Conservation (phyloP, 169 alveolate genomes). For the Cryptosporidium xiaoi region DNA sequence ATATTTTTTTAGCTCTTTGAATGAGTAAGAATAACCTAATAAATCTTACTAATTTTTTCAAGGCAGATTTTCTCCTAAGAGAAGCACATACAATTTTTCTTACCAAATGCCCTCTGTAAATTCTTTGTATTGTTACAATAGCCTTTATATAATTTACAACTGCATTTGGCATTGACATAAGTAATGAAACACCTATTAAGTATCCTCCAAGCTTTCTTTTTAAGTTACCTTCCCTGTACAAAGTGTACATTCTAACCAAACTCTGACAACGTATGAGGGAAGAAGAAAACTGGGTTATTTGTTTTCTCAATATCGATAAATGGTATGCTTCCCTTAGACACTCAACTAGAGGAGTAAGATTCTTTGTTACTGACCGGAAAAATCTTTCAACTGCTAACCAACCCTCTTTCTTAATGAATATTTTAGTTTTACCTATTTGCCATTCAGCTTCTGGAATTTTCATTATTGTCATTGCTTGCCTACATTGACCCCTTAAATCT, state of each 20-base stretch:
- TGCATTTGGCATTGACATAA: conserved; percentile 51
- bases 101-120: conserved; percentile 75
- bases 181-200: conserved; percentile 21
- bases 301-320: conserved; percentile 67
- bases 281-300: conserved; percentile 7
- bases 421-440: conserved; percentile 77
- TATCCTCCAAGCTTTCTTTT: conserved; percentile 4
- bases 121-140: conserved; percentile 69
- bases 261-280: conserved; percentile 66
- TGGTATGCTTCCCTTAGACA: conserved; percentile 75
- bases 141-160: conserved; percentile 15
- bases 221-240: conserved; percentile 9
- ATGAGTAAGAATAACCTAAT: neutral
- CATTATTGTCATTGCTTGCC: conserved; percentile 76
- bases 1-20: conserved; percentile 19
- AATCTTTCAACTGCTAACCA: conserved; percentile 78
- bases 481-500: conserved; percentile 56
- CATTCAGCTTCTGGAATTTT: conserved; percentile 76
- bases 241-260: conserved; percentile 32
- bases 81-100: conserved; percentile 50
- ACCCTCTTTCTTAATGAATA: conserved; percentile 77
- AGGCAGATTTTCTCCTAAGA: conserved; percentile 31
- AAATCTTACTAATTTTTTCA: conserved; percentile 9
- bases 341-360: conserved; percentile 76
- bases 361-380: conserved; percentile 76